phyloP scores from a whole-genome alignment of 2,329 filamentous ascomycete genomes.

The Neurospora sp. region DNA sequence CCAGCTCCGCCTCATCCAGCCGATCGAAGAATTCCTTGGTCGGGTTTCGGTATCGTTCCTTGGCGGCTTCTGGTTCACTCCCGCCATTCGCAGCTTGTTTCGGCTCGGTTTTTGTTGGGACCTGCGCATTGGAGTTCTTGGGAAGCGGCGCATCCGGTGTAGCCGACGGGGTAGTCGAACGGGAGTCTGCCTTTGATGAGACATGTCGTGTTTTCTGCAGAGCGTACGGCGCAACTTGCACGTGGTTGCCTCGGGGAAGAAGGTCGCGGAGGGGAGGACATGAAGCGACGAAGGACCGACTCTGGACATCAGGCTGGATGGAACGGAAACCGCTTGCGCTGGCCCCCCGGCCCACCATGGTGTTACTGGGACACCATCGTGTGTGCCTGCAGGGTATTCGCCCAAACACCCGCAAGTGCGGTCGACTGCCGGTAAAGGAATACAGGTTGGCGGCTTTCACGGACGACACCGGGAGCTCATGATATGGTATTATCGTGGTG shows the following conservation, averaged over 20 bases:
- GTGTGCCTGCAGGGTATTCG: constrained; percentile 29
- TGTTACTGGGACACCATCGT: constrained; percentile 31
- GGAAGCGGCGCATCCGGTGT: not conserved
- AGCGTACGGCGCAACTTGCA: not conserved
- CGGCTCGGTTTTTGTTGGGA: not conserved
- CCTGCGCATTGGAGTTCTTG: not conserved
- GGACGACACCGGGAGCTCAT: constrained; percentile 15
- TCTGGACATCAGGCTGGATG: constrained; percentile 13
- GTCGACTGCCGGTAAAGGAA: constrained; percentile 27
- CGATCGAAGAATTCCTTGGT: not conserved
- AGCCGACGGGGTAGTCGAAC: not conserved
- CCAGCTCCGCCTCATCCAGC: not conserved
- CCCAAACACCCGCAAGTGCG: constrained; percentile 33
- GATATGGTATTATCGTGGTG: constrained; percentile 15
- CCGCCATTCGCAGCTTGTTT: not conserved
- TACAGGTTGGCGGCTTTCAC: constrained; percentile 32
- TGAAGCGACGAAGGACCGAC: constrained; percentile 3
- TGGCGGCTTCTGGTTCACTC: not conserved
- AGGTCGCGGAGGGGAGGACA: not conserved
- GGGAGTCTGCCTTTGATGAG: not conserved
- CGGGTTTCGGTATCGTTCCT: not conserved
- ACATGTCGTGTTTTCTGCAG: not conserved
- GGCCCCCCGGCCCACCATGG: constrained; percentile 31
- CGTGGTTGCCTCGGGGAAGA: not conserved
- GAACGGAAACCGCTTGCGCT: constrained; percentile 7